Evolutionary conservation across 2,329 filamentous ascomycete genomes (phyloP).

Genomic region (Septoria petroselini): DNA sequence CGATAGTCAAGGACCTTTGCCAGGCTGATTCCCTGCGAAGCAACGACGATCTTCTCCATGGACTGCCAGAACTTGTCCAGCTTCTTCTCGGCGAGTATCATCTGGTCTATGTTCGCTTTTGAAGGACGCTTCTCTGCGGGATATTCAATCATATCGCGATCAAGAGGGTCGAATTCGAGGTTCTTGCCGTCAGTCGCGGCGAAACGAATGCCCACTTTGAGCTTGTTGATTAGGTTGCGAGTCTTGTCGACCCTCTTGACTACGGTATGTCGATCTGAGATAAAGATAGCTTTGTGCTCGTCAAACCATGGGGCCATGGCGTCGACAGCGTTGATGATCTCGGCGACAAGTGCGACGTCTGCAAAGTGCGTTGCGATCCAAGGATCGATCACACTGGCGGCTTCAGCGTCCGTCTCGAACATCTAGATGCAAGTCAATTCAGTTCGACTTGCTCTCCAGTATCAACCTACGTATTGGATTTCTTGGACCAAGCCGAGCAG

Average conservation of each 20-base stretch:
- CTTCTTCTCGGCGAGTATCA: slow-evolving; percentile 49
- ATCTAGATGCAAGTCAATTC: too few relatives aligned
- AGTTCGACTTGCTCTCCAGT: too few relatives aligned
- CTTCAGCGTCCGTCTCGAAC: slow-evolving; percentile 30
- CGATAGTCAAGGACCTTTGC: slow-evolving; percentile 31
- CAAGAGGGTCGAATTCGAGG: slow-evolving; percentile 19
- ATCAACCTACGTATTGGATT: slow-evolving; percentile 22
- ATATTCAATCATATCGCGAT: slow-evolving; percentile 46
- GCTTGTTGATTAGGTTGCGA: slow-evolving; percentile 7
- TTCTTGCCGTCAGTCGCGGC: neutral
- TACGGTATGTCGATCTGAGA: slow-evolving; percentile 2
- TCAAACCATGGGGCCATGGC: slow-evolving; percentile 20
- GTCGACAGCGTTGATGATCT: slow-evolving; percentile 22
- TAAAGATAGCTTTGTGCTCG: slow-evolving; percentile 11
- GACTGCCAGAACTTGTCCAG: slow-evolving; percentile 50
- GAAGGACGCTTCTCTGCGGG: slow-evolving; percentile 50
- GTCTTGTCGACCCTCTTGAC: slow-evolving; percentile 7
- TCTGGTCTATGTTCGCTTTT: slow-evolving; percentile 44
- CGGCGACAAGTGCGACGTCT: slow-evolving; percentile 31
- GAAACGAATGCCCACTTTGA: slow-evolving; percentile 7
- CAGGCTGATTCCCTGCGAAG: slow-evolving; percentile 23
- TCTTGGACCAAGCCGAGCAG: slow-evolving; percentile 28
- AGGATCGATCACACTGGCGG: slow-evolving; percentile 25
- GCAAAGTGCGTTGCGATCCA: slow-evolving; percentile 30
- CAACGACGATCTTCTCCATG: slow-evolving; percentile 19